phyloP scores from a whole-genome alignment of 345 rosid genomes.

The Hibiscus trionum region DNA sequence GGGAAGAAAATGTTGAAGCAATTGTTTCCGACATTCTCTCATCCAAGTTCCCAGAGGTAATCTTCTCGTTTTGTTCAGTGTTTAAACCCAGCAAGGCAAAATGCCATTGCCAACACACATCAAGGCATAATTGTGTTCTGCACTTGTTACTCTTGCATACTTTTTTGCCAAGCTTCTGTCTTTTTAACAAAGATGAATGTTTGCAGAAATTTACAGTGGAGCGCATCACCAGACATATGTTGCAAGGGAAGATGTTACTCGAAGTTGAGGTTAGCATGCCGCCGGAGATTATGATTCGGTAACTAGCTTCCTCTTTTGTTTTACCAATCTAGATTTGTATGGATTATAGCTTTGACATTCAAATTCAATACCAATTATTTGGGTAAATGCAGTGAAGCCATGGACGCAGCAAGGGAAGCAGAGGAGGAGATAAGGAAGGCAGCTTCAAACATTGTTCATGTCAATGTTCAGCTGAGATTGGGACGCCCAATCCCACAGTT shows the following conservation, averaged over 20 bases:
- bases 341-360: neutral
- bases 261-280: slow-evolving; percentile 35
- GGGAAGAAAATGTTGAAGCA: slow-evolving; percentile 45
- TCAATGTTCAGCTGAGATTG: slow-evolving; percentile 49
- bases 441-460: slow-evolving; percentile 35
- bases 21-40: slow-evolving; percentile 33
- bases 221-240: slow-evolving; percentile 52
- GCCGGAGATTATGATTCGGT: slow-evolving; percentile 27
- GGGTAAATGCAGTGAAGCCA: slow-evolving; percentile 25
- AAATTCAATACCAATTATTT: neutral
- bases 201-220: slow-evolving; percentile 59
- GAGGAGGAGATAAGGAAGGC: slow-evolving; percentile 46
- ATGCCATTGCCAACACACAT: neutral
- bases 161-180: neutral
- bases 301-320: slow-evolving; percentile 1
- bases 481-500: slow-evolving; percentile 31
- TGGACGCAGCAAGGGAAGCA: slow-evolving; percentile 41
- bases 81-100: no score
- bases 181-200: neutral
- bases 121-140: neutral
- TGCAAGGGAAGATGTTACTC: slow-evolving; percentile 58
- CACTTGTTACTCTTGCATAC: neutral
- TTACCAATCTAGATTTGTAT: neutral
- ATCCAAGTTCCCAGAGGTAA: slow-evolving; percentile 50
- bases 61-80: neutral